Percentiles rank a stretch among this genome's conserved stretches.
Conservation (phyloP, 129 eudicot species). For the Flaveria bidentis region DNA sequence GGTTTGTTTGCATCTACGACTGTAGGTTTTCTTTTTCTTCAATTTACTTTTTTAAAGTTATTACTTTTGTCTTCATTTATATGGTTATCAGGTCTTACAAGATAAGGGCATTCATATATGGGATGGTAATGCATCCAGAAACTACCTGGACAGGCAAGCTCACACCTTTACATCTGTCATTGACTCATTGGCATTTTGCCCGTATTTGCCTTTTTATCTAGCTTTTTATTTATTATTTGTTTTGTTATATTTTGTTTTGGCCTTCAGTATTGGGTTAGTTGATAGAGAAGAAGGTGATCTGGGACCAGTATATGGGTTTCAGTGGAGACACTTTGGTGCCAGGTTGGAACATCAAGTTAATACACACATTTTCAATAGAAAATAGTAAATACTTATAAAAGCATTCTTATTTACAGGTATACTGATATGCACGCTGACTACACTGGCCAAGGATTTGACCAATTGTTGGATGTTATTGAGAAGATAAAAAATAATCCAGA, state of each 20-base stretch:
- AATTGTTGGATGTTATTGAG: slow-evolving; percentile 72
- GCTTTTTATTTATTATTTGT: too few species aligned
- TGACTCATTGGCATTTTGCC: neutral
- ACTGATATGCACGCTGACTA: slow-evolving; percentile 89
- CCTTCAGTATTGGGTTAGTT: slow-evolving; percentile 67
- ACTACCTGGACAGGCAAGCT: slow-evolving; percentile 78
- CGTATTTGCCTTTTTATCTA: neutral
- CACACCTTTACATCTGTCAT: neutral
- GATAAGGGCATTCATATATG: slow-evolving; percentile 84
- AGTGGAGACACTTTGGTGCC: slow-evolving; percentile 98
- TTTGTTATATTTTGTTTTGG: neutral
- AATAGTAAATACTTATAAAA: slow-evolving; percentile 7
- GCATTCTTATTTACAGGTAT: slow-evolving; percentile 46
- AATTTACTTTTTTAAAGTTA: too few species aligned
- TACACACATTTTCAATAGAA: neutral
- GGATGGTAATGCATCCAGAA: slow-evolving; percentile 94
- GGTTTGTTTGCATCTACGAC: neutral
- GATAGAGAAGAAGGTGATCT: slow-evolving; percentile 95
- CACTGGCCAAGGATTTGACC: slow-evolving; percentile 91
- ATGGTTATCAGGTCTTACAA: slow-evolving; percentile 58
- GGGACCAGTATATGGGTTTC: slow-evolving; percentile 92
- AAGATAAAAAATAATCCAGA: slow-evolving; percentile 80
- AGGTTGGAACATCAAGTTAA: slow-evolving; percentile 43
- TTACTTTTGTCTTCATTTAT: neutral
- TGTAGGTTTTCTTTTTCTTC: too few species aligned